Conservation (phyloP, 805 yeast genomes). For the Kodamaea sagamina region DNA sequence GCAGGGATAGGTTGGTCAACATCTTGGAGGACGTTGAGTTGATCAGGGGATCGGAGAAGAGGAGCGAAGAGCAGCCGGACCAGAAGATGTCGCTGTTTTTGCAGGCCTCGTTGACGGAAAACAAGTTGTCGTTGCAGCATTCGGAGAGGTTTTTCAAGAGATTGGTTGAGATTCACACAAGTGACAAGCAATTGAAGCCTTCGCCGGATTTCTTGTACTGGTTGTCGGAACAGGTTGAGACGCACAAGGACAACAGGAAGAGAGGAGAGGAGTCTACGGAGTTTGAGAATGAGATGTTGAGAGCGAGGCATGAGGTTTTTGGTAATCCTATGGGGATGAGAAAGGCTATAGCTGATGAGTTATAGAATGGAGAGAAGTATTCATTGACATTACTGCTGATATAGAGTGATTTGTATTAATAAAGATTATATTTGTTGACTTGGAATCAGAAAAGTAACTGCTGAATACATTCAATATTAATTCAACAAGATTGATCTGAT, state of each 20-base stretch:
- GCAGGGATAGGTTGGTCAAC: slow-evolving; percentile 44
- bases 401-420: too few species aligned
- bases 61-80: slow-evolving; percentile 25
- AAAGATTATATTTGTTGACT: too few species aligned
- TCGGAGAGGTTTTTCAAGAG: slow-evolving; percentile 18
- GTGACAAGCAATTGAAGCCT: slow-evolving; percentile 27
- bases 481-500: too few species aligned
- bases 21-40: slow-evolving; percentile 48
- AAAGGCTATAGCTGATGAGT: slow-evolving; percentile 57
- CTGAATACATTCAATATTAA: too few species aligned
- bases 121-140: slow-evolving; percentile 16
- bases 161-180: slow-evolving; percentile 35
- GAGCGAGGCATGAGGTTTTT: slow-evolving; percentile 65
- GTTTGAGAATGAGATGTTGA: slow-evolving; percentile 35
- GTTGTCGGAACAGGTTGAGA: slow-evolving; percentile 52
- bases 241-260: slow-evolving; percentile 22
- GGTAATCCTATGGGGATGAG: slow-evolving; percentile 77
- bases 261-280: slow-evolving; percentile 37
- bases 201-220: slow-evolving; percentile 57
- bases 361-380: slow-evolving; percentile 28
- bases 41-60: slow-evolving; percentile 13
- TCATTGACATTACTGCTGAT: too few species aligned
- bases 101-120: slow-evolving; percentile 33
- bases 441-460: too few species aligned
- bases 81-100: slow-evolving; percentile 36